Percentiles rank a stretch among this genome's conserved stretches.
phyloP scores from a whole-genome alignment of 805 yeast genomes.

The Starmerella khaoyaiensis region DNA sequence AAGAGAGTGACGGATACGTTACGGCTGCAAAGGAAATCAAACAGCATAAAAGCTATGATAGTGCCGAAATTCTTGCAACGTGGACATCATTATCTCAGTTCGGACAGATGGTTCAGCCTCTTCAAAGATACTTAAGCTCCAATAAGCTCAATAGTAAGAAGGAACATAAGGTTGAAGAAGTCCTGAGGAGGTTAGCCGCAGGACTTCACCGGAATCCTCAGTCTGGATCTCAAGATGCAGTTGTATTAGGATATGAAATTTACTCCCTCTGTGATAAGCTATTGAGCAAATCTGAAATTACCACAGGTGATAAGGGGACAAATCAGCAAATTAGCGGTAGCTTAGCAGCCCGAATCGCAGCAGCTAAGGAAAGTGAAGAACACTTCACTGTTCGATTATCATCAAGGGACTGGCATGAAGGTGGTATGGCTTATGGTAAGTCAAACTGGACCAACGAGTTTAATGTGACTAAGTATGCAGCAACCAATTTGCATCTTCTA shows the following conservation, averaged over 20 bases:
- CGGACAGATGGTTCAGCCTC: conserved; percentile 48
- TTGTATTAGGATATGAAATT: conserved; percentile 63
- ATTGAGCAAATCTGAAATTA: not conserved
- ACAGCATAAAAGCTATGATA: conserved; percentile 74
- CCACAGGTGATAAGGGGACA: conserved; percentile 9
- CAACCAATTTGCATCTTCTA: conserved; percentile 46
- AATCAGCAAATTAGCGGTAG: conserved; percentile 14
- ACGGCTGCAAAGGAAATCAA: conserved; percentile 83
- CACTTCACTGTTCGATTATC: conserved; percentile 67
- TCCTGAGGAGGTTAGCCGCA: conserved; percentile 59
- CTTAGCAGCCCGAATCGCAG: conserved; percentile 18
- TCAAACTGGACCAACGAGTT: conserved; percentile 23
- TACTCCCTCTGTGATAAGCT: conserved; percentile 37
- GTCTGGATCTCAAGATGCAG: conserved; percentile 41
- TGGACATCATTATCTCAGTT: conserved; percentile 49
- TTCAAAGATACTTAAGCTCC: conserved; percentile 44
- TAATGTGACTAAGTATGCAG: conserved; percentile 36
- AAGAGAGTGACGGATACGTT: conserved; percentile 84
- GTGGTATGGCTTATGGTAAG: conserved; percentile 9
- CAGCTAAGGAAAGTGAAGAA: conserved; percentile 35
- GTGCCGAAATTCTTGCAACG: conserved; percentile 63
- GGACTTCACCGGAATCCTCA: conserved; percentile 67
- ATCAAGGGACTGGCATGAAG: conserved; percentile 37
- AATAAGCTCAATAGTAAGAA: conserved; percentile 55
- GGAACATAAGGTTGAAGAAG: conserved; percentile 64